Conservation (phyloP, 148 eudicot species). For the Polygonum aviculare region DNA sequence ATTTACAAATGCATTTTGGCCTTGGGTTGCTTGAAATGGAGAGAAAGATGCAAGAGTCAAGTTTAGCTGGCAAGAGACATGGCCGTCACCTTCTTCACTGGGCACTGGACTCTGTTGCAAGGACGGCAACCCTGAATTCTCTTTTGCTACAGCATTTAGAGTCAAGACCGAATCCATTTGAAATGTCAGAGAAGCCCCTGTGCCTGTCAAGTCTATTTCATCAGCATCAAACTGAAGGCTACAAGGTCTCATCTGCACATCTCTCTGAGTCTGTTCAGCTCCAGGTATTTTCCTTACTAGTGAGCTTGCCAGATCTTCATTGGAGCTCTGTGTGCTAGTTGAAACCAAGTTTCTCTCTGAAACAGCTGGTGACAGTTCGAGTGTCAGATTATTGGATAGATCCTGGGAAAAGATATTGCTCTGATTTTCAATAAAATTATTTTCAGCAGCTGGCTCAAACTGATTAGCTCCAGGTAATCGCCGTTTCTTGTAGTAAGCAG, state of each 20-base stretch:
- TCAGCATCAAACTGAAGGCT: conserved; percentile 41
- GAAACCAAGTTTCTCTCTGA: conserved; percentile 71
- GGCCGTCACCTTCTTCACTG: conserved; percentile 52
- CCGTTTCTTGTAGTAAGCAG: conserved; percentile 75
- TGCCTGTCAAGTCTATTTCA: conserved; percentile 48
- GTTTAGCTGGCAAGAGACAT: conserved; percentile 62
- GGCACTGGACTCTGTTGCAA: conserved; percentile 33
- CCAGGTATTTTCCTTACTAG: conserved; percentile 30
- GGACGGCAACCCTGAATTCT: conserved; percentile 29
- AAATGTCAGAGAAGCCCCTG: conserved; percentile 48
- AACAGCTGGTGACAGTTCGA: conserved; percentile 69
- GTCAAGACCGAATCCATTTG: conserved; percentile 49
- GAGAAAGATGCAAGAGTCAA: conserved; percentile 69
- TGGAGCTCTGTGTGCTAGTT: conserved; percentile 78
- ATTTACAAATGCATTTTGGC: conserved; percentile 29
- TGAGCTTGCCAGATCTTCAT: conserved; percentile 60
- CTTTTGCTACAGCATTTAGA: conserved; percentile 30
- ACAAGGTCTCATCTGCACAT: conserved; percentile 29
- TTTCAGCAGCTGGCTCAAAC: conserved; percentile 30
- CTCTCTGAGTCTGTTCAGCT: conserved; percentile 24
- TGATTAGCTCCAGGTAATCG: conserved; percentile 50
- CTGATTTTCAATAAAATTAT: conserved; percentile 34
- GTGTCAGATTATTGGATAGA: conserved; percentile 51
- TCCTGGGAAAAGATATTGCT: conserved; percentile 50
- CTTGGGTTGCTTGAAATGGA: conserved; percentile 31